A percentile compares a stretch with the other conserved stretches of the same genome.
Conservation (phyloP, 2,329 filamentous ascomycete genomes). For the Pyrenophora seminiperda region DNA sequence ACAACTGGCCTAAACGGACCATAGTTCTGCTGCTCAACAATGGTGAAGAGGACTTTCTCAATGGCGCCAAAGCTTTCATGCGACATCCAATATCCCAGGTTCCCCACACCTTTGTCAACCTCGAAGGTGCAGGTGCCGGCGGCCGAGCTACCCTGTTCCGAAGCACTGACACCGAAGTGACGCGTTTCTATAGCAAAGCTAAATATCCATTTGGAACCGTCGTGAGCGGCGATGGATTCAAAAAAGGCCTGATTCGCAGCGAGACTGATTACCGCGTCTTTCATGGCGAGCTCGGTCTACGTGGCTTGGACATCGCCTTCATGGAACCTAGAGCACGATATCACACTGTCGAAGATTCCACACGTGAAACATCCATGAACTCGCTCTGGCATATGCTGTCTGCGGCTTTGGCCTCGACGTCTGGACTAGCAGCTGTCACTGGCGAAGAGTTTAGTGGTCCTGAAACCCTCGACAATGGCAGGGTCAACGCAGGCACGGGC, state of each 20-base stretch:
- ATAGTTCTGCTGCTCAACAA: conserved; percentile 91
- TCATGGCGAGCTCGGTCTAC: conserved; percentile 74
- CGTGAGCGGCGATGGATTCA: conserved; percentile 82
- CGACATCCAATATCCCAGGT: conserved; percentile 81
- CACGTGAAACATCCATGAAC: conserved; percentile 72
- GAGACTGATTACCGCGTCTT: conserved; percentile 91
- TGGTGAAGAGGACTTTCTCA: conserved; percentile 89
- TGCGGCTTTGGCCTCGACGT: conserved; percentile 74
- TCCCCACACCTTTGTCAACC: conserved; percentile 86
- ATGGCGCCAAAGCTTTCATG: conserved; percentile 83
- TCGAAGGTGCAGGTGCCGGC: conserved; percentile 93
- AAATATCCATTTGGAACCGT: conserved; percentile 83
- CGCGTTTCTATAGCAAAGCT: conserved; percentile 73
- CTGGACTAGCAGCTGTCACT: conserved; percentile 70
- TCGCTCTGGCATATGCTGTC: conserved; percentile 96
- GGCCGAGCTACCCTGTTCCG: conserved; percentile 87
- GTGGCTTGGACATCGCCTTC: conserved; percentile 91
- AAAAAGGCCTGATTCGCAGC: conserved; percentile 76
- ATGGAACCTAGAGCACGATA: conserved; percentile 84
- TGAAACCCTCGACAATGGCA: conserved; percentile 57
- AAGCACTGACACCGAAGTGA: conserved; percentile 84
- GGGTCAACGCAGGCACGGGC: conserved; percentile 69
- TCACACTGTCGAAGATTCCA: conserved; percentile 88
- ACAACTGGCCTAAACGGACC: conserved; percentile 75
- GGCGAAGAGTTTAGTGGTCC: conserved; percentile 70